phyloP scores from a whole-genome alignment of 768 basidiomycete genomes.

The Mycena latifolia region DNA sequence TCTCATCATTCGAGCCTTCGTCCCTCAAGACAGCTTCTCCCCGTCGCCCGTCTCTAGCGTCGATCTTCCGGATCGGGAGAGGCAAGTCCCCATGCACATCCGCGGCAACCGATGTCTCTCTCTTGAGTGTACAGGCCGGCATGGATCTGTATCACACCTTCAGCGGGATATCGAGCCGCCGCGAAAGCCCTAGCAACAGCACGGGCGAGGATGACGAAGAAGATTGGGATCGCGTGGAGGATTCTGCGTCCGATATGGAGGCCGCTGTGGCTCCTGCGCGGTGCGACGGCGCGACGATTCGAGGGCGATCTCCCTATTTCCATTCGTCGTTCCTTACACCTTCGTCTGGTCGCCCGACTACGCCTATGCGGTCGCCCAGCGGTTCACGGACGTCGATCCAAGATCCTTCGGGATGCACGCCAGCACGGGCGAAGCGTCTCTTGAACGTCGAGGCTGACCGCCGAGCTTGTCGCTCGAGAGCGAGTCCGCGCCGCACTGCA shows the following conservation, averaged over 20 bases:
- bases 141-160: conserved; percentile 34
- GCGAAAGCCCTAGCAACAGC: conserved; percentile 43
- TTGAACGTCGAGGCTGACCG: conserved; percentile 94
- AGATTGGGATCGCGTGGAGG: conserved; percentile 84
- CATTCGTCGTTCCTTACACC: conserved; percentile 45
- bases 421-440: conserved; percentile 63
- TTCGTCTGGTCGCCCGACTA: conserved; percentile 46
- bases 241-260: conserved; percentile 74
- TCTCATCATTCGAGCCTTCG: conserved; percentile 61
- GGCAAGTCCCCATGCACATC: conserved; percentile 49
- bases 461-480: conserved; percentile 96
- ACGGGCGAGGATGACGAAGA: conserved; percentile 69
- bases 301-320: conserved; percentile 58
- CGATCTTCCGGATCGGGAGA: conserved; percentile 82
- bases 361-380: conserved; percentile 60
- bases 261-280: conserved; percentile 47
- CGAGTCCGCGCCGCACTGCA: conserved; percentile 98
- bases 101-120: conserved; percentile 34
- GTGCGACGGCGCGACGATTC: conserved; percentile 36
- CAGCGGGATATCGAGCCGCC: conserved; percentile 32
- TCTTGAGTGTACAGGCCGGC: conserved; percentile 30
- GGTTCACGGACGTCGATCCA: conserved; percentile 61
- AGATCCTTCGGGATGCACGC: conserved; percentile 44
- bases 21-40: conserved; percentile 68
- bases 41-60: conserved; percentile 84